Evolutionary conservation across 371 early-diverging fungal species (phyloP).

Genomic region (Mucor sp.): DNA sequence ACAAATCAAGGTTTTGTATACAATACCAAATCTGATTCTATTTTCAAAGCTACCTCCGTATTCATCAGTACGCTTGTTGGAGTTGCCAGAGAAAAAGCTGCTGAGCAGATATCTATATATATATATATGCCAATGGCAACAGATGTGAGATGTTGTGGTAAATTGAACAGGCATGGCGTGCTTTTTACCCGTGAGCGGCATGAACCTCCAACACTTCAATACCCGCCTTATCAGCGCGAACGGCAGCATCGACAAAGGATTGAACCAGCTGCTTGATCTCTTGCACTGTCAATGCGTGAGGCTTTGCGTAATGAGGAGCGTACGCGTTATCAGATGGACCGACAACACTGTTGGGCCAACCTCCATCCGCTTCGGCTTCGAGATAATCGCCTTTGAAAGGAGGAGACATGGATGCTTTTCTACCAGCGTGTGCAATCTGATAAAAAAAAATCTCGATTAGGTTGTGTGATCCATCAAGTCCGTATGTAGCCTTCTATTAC

Average conservation of each 20-base stretch:
- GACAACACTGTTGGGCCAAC: slow-evolving; percentile 78
- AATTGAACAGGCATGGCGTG: slow-evolving; percentile 24
- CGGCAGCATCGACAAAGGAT: slow-evolving; percentile 74
- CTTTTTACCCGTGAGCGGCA: slow-evolving; percentile 59
- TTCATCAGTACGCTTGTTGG: slow-evolving; percentile 82
- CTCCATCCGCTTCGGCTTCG: slow-evolving; percentile 74
- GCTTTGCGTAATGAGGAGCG: slow-evolving; percentile 46
- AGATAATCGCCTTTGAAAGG: slow-evolving; percentile 52
- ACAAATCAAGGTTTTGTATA: not conserved
- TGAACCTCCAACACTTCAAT: slow-evolving; percentile 91
- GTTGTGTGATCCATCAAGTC: no score
- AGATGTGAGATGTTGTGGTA: slow-evolving; percentile 25
- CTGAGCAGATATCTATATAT: slow-evolving; percentile 78
- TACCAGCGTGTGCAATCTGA: slow-evolving; percentile 81
- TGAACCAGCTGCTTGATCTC: slow-evolving; percentile 63
- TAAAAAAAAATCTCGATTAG: no score
- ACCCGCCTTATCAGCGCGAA: slow-evolving; percentile 75
- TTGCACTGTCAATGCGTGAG: slow-evolving; percentile 63
- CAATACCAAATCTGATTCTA: slow-evolving; percentile 28
- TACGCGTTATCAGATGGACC: slow-evolving; percentile 69
- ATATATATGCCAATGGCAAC: slow-evolving; percentile 53
- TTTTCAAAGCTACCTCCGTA: slow-evolving; percentile 84
- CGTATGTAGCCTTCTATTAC: no score
- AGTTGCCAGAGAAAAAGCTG: slow-evolving; percentile 78
- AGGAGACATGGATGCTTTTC: slow-evolving; percentile 72